phyloP scores from a whole-genome alignment of 1,284 basidiomycete genomes.

The Trichosporon asahii region DNA sequence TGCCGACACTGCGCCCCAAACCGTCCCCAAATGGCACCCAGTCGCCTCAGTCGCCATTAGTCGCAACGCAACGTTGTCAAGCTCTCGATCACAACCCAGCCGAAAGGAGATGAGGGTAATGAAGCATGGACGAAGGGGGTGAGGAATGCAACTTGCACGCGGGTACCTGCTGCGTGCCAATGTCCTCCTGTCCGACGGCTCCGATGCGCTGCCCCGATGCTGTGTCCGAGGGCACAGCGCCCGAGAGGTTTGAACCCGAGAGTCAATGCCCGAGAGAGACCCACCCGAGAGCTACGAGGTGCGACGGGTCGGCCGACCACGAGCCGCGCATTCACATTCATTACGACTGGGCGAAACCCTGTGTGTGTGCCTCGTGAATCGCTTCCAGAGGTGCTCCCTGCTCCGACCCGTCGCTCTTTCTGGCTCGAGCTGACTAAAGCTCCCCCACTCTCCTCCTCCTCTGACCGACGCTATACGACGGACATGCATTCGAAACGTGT shows the following conservation, averaged over 20 bases:
- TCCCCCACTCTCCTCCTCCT: not conserved
- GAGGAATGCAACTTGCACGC: not conserved
- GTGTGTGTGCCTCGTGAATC: not conserved
- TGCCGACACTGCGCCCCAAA: not conserved
- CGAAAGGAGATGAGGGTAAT: not conserved
- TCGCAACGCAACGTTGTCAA: not conserved
- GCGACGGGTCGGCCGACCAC: constrained; percentile 1
- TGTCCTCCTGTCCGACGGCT: not conserved
- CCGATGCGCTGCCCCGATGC: not conserved
- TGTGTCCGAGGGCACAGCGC: too few species aligned
- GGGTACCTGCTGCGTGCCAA: not conserved
- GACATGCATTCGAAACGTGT: not conserved
- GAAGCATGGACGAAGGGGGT: not conserved
- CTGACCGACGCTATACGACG: not conserved
- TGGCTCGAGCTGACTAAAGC: not conserved
- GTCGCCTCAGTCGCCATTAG: not conserved
- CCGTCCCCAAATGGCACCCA: not conserved
- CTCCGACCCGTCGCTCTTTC: not conserved
- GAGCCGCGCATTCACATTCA: not conserved
- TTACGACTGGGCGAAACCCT: not conserved
- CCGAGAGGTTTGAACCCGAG: not conserved
- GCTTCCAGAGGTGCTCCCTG: not conserved
- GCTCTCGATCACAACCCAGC: not conserved
- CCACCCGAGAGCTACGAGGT: not conserved
- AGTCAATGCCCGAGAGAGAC: not conserved